phyloP scores from a whole-genome alignment of 208 protist species.

The Sergeia podlipaevii region DNA sequence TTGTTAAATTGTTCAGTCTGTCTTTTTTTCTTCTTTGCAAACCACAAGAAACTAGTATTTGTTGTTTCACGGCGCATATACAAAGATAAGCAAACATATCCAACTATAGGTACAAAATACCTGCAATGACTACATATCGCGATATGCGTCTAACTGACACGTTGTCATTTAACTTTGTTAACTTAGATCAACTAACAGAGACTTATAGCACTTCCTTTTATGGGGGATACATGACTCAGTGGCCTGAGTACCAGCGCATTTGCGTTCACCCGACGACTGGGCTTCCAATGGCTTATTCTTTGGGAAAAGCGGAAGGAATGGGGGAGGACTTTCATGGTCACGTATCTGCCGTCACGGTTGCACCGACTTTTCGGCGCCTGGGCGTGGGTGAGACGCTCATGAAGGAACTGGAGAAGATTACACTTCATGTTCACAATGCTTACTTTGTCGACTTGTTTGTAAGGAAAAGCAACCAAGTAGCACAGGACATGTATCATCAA shows the following conservation, averaged over 20 bases:
- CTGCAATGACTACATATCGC: conserved; percentile 94
- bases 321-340: conserved; percentile 97
- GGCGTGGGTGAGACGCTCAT: conserved; percentile 95
- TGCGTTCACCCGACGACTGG: conserved; percentile 87
- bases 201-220: conserved; percentile 98
- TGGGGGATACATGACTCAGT: conserved; percentile 95
- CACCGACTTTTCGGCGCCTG: conserved; percentile 96
- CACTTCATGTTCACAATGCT: conserved; percentile 84
- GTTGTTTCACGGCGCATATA: too few species aligned
- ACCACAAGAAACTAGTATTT: too few species aligned
- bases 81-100: not conserved
- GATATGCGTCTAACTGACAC: conserved; percentile 93
- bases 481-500: conserved; percentile 97
- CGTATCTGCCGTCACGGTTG: conserved; percentile 98
- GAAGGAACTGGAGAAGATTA: conserved; percentile 92
- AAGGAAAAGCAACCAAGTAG: conserved; percentile 95
- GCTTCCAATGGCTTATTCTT: conserved; percentile 94
- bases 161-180: conserved; percentile 96
- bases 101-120: not conserved
- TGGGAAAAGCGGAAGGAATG: conserved; percentile 97
- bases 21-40: too few species aligned
- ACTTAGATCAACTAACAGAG: conserved; percentile 97
- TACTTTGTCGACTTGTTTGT: conserved; percentile 99
- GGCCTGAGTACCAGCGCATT: conserved; percentile 96
- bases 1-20: too few species aligned